These are phyloP conservation scores for Dipsacomyces acuminosporus DNA, from an alignment of 371 early-diverging fungal species.

Conservation along the genomic window DNA sequence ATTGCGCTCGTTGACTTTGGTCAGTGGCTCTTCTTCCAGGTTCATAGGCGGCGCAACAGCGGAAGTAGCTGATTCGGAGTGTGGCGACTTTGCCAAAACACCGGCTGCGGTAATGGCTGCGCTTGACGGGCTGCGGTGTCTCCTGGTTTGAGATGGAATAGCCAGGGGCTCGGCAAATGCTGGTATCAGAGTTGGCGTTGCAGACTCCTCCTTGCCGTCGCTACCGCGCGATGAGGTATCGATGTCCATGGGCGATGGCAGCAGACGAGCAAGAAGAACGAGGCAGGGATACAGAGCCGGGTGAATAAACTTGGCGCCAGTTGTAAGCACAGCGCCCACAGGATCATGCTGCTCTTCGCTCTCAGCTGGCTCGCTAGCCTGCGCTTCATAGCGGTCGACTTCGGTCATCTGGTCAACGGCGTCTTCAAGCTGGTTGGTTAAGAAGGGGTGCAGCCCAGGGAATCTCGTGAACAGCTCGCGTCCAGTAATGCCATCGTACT, in stretches of 20 bases:
- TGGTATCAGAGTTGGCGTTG: not conserved
- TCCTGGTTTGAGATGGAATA: not conserved
- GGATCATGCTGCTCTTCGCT: not conserved
- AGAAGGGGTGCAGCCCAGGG: constrained; percentile 70
- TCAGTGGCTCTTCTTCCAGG: constrained; percentile 34
- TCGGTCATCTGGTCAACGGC: constrained; percentile 53
- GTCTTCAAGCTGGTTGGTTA: constrained; percentile 62
- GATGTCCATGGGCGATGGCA: constrained; percentile 55
- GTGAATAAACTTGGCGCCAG: constrained; percentile 54
- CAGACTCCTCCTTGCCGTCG: too few relatives aligned
- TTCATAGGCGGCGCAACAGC: constrained; percentile 46
- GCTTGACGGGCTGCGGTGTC: not conserved
- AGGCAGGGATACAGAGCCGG: constrained; percentile 75
- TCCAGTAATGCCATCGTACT: constrained; percentile 74
- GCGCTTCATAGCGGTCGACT: constrained; percentile 3
- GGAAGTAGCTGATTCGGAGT: constrained; percentile 20
- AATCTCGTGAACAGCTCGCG: constrained; percentile 87
- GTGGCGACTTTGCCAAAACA: constrained; percentile 21
- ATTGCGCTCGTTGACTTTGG: constrained; percentile 42
- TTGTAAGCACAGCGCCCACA: constrained; percentile 20
- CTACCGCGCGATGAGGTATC: not conserved
- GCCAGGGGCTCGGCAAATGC: not conserved
- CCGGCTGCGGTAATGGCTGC: constrained; percentile 5
- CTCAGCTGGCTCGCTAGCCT: not conserved
- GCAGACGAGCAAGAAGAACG: constrained; percentile 68